Conservation (phyloP, 164 flowering plant genomes). For the Liriodendron chinense region DNA sequence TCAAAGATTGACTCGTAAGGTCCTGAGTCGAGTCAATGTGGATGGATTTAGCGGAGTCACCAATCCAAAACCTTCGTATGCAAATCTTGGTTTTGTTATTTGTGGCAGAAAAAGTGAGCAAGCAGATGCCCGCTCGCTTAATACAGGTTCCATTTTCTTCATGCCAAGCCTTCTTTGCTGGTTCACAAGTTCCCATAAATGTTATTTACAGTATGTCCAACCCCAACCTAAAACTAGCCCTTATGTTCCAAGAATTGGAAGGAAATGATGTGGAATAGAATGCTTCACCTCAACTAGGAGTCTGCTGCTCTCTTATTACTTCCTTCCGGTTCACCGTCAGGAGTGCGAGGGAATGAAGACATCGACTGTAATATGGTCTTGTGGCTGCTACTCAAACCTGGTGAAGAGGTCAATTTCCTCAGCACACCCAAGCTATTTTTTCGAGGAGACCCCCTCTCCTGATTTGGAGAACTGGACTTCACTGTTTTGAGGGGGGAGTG, state of each 20-base stretch:
- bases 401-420: slow-evolving; percentile 41
- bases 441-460: slow-evolving; percentile 67
- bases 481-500: slow-evolving; percentile 35
- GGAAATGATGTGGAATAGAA: not conserved
- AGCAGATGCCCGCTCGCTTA: not conserved
- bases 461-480: slow-evolving; percentile 63
- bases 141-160: not conserved
- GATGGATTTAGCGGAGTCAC: not conserved
- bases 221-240: not conserved
- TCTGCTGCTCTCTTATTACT: slow-evolving; percentile 17
- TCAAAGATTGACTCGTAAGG: not conserved
- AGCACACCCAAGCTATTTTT: slow-evolving; percentile 28
- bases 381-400: slow-evolving; percentile 50
- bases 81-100: not conserved
- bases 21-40: not conserved
- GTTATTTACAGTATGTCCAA: not conserved
- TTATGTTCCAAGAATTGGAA: not conserved
- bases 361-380: slow-evolving; percentile 61
- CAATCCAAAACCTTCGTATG: not conserved
- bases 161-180: not conserved
- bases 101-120: not conserved
- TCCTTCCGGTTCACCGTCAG: slow-evolving; percentile 42
- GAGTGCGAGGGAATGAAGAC: slow-evolving; percentile 64
- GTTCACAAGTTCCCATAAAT: not conserved
- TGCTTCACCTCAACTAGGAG: not conserved